A percentile compares a stretch with the other conserved stretches of the same genome.
These are phyloP conservation scores for Ceratobasidium sp. DNA, from an alignment of 1,284 basidiomycete genomes.

Conservation along the genomic window DNA sequence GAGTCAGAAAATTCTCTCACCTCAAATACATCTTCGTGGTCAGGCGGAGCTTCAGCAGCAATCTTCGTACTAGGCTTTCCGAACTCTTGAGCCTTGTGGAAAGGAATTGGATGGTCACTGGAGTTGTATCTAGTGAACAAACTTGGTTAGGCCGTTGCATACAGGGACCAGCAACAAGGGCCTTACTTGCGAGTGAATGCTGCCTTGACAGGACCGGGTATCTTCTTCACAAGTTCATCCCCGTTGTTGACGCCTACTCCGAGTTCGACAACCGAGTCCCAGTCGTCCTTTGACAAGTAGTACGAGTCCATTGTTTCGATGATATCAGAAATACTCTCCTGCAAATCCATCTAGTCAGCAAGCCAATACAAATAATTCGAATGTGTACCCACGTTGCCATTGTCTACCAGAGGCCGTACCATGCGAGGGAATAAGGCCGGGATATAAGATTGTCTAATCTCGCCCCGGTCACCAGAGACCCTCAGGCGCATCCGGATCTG, in stretches of 20 bases:
- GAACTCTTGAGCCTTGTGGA: constrained; percentile 84
- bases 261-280: constrained; percentile 94
- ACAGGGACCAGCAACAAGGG: not conserved
- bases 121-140: constrained; percentile 78
- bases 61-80: constrained; percentile 81
- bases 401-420: constrained; percentile 79
- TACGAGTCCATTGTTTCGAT: constrained; percentile 95
- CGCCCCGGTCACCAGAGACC: constrained; percentile 87
- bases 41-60: constrained; percentile 74
- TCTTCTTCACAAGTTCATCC: constrained; percentile 81
- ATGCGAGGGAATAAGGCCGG: constrained; percentile 85
- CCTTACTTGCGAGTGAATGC: constrained; percentile 86
- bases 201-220: constrained; percentile 82
- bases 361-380: not conserved
- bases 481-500: constrained; percentile 95
- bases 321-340: constrained; percentile 83
- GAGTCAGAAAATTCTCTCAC: constrained; percentile 53
- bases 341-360: not conserved
- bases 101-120: constrained; percentile 87
- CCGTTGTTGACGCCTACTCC: constrained; percentile 86
- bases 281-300: constrained; percentile 92
- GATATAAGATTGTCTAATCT: constrained; percentile 92
- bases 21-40: constrained; percentile 88
- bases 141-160: constrained; percentile 23
- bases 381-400: constrained; percentile 60